Conservation (phyloP, 2,329 filamentous ascomycete species). For the Aspergillus sp. region DNA sequence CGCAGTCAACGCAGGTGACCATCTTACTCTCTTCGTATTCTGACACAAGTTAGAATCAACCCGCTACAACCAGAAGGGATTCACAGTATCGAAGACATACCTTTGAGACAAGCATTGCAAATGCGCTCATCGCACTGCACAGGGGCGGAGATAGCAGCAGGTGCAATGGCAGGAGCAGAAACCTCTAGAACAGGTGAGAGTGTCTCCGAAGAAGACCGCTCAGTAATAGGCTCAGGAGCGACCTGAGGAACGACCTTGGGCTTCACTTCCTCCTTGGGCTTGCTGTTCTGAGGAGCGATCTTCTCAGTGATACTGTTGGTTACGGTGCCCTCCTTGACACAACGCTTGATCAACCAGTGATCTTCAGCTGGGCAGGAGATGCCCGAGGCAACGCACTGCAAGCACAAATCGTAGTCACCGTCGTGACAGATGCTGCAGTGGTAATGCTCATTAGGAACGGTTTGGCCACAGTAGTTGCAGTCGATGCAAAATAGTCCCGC, state of each 20-base stretch:
- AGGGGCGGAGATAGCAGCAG: no score
- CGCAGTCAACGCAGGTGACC: constrained; percentile 75
- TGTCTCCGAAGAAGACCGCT: constrained; percentile 19
- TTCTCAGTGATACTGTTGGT: constrained; percentile 81
- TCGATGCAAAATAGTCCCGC: constrained; percentile 67
- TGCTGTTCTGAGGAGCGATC: constrained; percentile 57
- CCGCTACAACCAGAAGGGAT: background rate
- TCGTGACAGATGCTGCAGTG: constrained; percentile 91
- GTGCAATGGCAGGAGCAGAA: no score
- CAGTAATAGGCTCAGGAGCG: constrained; percentile 12
- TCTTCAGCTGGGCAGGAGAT: constrained; percentile 68
- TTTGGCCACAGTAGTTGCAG: constrained; percentile 81
- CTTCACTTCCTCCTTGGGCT: constrained; percentile 23
- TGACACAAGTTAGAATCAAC: constrained; percentile 25
- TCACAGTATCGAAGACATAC: constrained; percentile 31
- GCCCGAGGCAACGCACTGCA: constrained; percentile 66
- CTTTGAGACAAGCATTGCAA: constrained; percentile 60
- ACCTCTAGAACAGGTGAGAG: constrained; percentile 7
- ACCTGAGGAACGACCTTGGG: constrained; percentile 10
- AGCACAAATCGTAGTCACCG: constrained; percentile 91
- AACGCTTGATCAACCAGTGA: constrained; percentile 94
- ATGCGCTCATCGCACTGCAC: constrained; percentile 32
- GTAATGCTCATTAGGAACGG: constrained; percentile 76
- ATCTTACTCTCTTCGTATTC: constrained; percentile 72
- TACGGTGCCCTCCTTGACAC: constrained; percentile 68